A percentile compares a stretch with the other conserved stretches of the same genome.
Conservation (phyloP, 768 basidiomycete genomes). For the Dacryopinax spathularia region DNA sequence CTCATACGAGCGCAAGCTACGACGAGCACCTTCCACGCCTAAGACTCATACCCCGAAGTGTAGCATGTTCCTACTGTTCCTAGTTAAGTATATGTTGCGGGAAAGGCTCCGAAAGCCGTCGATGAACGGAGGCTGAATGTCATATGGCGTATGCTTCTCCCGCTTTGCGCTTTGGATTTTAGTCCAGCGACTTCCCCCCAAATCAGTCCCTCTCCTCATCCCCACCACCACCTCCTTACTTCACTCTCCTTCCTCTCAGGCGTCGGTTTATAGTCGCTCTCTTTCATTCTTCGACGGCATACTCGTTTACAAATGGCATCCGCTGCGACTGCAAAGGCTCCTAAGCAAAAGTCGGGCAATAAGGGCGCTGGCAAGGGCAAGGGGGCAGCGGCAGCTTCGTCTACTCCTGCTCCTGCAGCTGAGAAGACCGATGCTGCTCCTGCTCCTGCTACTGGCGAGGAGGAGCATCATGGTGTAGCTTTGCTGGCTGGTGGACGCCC, state of each 20-base stretch:
- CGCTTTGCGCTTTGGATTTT: constrained; percentile 3
- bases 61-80: no score
- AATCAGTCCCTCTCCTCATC: neutral
- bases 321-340: constrained; percentile 7
- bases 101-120: neutral
- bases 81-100: no score
- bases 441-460: constrained; percentile 9
- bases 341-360: constrained; percentile 8
- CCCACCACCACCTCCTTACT: neutral
- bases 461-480: constrained; percentile 3
- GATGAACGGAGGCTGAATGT: constrained; percentile 2
- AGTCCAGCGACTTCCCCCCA: neutral
- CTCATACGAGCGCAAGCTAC: no score
- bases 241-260: neutral
- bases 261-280: neutral
- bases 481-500: constrained; percentile 36
- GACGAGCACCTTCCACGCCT: no score
- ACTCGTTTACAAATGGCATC: neutral
- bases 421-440: constrained; percentile 29
- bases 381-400: constrained; percentile 28
- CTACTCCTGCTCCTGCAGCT: constrained; percentile 21
- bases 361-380: constrained; percentile 25
- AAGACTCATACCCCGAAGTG: no score
- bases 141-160: neutral
- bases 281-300: neutral